Conservation (phyloP, 305 asterid genomes). For the Fraxinus xanthoxyloides region DNA sequence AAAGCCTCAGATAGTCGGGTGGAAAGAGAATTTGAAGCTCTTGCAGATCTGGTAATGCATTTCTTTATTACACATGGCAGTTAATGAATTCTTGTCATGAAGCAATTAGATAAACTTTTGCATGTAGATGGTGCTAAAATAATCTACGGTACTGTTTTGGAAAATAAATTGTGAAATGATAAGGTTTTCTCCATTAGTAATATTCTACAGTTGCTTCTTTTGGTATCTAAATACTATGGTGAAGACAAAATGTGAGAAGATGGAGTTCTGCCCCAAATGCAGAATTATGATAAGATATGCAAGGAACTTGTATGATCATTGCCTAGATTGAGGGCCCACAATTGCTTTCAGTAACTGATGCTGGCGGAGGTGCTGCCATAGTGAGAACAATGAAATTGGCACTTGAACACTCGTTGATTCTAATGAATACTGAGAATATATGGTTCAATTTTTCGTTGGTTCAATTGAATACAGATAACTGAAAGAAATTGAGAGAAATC, state of each 20-base stretch:
- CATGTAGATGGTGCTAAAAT: neutral
- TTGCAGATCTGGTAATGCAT: slow-evolving; percentile 66
- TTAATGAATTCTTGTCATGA: slow-evolving; percentile 1
- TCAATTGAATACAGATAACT: neutral
- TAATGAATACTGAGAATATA: neutral
- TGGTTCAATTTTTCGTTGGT: neutral
- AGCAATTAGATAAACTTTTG: neutral
- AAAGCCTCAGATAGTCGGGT: slow-evolving; percentile 85
- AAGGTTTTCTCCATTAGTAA: neutral
- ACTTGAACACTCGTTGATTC: neutral
- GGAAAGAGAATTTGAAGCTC: slow-evolving; percentile 69
- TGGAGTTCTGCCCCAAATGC: neutral
- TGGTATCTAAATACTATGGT: neutral
- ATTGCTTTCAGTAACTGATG: neutral
- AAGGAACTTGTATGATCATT: neutral
- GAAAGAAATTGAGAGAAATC: neutral
- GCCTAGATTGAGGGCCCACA: neutral
- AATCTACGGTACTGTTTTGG: neutral
- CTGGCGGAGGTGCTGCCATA: neutral
- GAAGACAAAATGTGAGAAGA: neutral
- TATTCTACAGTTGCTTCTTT: neutral
- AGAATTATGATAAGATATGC: neutral
- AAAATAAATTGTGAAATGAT: neutral
- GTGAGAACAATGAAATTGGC: neutral
- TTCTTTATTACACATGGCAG: slow-evolving; percentile 5